Evolutionary conservation across 306 rosid genomes (phyloP), one percentile per base, ranked within the genome.

Genomic region (Lathyrus sativus): DNA sequence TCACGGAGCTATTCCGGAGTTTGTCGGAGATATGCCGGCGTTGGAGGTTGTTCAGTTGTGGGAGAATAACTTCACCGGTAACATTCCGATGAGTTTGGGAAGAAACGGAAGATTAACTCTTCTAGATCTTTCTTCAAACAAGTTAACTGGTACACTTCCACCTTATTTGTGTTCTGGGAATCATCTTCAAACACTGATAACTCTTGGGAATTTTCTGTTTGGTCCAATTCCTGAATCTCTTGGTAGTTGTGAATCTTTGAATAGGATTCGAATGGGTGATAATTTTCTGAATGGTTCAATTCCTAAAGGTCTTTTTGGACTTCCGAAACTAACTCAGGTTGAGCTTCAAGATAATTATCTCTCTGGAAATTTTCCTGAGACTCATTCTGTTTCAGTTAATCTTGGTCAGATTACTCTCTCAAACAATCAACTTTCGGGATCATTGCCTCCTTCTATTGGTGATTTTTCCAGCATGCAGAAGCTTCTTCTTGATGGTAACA

Each of bases 11-110:
- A 92, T 92, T 68, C 98, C 98, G 1, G 96, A 86, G 57, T 92
- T 92, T 26, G 46, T 90, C 9, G 96, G 88, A 4, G 91, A 83
- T 8, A 59, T 90, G 74, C 96, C 96, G 51, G 78, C 75, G 35
- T 75, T 92, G 53, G 90, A 92, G 71, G 98, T 92, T 0, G 62
- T 92, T 68, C 98, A 92, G 77, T 73, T 92, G 11, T 92, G 98
- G 98, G 96, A 90, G 81, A 92, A 92, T 65, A 92, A 92, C 82
- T 87, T 92, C 85, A 92, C 98, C 0, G 98, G 90, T 2, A 82
- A 79, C 55, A 88, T 92, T 64, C 98, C 98, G 12, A 81, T 55
- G 49, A 83, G 93, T 31, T 63, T 92, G 55, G 98, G 98, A 13
- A 86, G 76, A 58, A 92, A 92, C 10, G 96, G 98, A 8, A 92